phyloP scores from a whole-genome alignment of 192 early-diverging fungal genomes.

The Helicostylum pulchrum region DNA sequence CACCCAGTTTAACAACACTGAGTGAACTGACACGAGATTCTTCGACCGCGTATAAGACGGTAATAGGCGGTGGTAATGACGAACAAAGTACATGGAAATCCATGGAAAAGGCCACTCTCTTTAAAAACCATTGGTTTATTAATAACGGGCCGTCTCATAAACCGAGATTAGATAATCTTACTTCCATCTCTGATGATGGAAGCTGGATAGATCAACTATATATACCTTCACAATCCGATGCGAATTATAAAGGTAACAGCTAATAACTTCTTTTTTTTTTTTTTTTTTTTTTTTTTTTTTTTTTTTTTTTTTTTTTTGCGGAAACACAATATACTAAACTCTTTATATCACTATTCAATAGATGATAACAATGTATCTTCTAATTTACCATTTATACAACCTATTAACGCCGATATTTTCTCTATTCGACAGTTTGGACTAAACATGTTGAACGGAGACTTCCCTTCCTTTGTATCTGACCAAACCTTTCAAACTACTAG shows the following conservation, averaged over 20 bases:
- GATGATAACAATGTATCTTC: background rate
- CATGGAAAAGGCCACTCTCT: too few species aligned
- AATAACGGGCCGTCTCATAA: conserved; percentile 6
- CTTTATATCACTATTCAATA: too few species aligned
- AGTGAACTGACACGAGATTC: too few species aligned
- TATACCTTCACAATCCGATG: background rate
- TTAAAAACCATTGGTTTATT: background rate
- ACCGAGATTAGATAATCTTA: background rate
- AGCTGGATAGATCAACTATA: conserved; percentile 11
- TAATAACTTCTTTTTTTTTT: background rate
- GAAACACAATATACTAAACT: too few species aligned
- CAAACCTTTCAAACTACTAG: too few species aligned
- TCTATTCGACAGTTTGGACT: background rate
- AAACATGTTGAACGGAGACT: too few species aligned
- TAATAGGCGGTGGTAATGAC: too few species aligned
- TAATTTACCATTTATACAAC: background rate
- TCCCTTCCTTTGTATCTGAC: background rate
- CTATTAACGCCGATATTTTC: background rate
- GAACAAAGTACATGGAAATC: too few species aligned
- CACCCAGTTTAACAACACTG: too few species aligned
- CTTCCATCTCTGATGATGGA: background rate
- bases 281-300: too few species aligned
- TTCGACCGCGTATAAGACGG: too few species aligned
- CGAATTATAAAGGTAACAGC: background rate
- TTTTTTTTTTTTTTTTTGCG: too few species aligned